Conservation (phyloP, 768 basidiomycete species). For the Calocera viscosa region DNA sequence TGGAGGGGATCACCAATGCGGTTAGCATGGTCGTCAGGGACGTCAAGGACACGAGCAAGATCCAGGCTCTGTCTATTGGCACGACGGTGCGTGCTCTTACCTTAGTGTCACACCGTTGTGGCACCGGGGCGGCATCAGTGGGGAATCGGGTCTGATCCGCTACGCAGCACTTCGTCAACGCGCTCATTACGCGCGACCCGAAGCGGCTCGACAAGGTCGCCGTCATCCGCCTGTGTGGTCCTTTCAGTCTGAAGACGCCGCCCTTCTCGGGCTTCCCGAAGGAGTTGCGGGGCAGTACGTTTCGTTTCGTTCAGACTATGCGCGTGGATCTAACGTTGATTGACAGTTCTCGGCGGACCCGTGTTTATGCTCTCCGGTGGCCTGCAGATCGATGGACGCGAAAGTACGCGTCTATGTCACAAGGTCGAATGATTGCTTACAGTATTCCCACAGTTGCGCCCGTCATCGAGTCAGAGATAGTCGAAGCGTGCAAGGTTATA, state of each 20-base stretch:
- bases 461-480: background rate
- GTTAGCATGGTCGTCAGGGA: conserved; percentile 36
- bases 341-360: background rate
- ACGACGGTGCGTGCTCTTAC: conserved; percentile 31
- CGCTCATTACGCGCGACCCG: conserved; percentile 45
- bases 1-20: conserved; percentile 44
- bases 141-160: too few relatives aligned
- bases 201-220: conserved; percentile 44
- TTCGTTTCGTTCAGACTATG: background rate
- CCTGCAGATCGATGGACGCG: background rate
- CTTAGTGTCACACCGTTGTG: too few relatives aligned
- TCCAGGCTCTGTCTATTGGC: conserved; percentile 46
- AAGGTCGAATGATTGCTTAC: background rate
- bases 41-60: conserved; percentile 26
- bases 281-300: conserved; percentile 21
- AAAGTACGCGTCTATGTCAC: background rate
- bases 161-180: conserved; percentile 41
- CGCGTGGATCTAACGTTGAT: too few relatives aligned
- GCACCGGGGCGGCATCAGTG: too few relatives aligned
- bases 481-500: background rate
- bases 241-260: conserved; percentile 42
- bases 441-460: background rate
- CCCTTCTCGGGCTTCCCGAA: conserved; percentile 43
- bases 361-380: conserved; percentile 2
- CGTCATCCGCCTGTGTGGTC: conserved; percentile 49